These are phyloP conservation scores for Epicoccum sorghinum DNA, from an alignment of 2,329 filamentous ascomycete species.

Conservation along the genomic window DNA sequence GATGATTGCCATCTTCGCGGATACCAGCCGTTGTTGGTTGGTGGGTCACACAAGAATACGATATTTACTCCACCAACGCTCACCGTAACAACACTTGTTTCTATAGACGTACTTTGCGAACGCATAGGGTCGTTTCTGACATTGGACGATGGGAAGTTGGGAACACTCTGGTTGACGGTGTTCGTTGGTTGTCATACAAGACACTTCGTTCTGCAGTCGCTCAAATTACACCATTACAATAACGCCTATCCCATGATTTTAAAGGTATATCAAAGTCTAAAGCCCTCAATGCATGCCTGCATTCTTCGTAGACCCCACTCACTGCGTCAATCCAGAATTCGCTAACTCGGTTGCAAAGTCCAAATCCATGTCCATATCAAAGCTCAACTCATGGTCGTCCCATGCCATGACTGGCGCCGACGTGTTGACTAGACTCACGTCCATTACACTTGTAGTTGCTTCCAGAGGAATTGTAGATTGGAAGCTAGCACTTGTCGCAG, in stretches of 20 bases:
- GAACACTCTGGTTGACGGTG: too few species aligned
- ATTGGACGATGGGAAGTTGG: too few species aligned
- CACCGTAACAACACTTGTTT: too few species aligned
- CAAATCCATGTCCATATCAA: constrained; percentile 41
- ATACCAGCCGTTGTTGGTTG: too few species aligned
- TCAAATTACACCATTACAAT: neutral
- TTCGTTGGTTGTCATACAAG: too few species aligned
- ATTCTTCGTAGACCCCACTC: neutral
- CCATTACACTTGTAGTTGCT: constrained; percentile 15
- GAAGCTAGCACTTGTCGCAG: constrained; percentile 28
- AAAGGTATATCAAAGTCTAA: too few species aligned
- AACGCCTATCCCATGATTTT: neutral
- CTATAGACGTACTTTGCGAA: too few species aligned
- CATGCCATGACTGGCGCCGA: constrained; percentile 26
- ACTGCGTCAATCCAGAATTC: constrained; percentile 8
- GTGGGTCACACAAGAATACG: too few species aligned
- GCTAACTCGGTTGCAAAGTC: constrained; percentile 19
- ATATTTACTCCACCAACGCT: too few species aligned
- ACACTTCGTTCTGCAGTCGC: neutral
- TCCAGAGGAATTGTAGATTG: constrained; percentile 22
- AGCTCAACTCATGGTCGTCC: constrained; percentile 42
- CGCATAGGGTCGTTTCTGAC: too few species aligned
- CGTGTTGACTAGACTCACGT: constrained; percentile 1
- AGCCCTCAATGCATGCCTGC: too few species aligned
- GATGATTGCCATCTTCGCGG: too few species aligned